These are phyloP conservation scores for Fusarium sp. DNA, from an alignment of 2,329 filamentous ascomycete genomes.

Conservation along the genomic window DNA sequence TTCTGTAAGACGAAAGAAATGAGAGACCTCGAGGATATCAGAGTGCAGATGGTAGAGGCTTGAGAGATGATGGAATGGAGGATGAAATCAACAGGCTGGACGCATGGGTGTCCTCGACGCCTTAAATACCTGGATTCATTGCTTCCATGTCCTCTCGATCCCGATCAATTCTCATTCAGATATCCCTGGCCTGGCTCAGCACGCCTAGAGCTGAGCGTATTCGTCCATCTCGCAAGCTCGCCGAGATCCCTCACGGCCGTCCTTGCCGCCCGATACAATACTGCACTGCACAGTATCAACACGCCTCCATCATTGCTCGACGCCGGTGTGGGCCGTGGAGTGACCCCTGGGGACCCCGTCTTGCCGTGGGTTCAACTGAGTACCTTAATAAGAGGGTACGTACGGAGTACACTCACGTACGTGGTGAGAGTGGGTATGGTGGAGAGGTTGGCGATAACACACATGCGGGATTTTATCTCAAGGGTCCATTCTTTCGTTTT, in stretches of 20 bases:
- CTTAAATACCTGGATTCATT: slow-evolving; percentile 34
- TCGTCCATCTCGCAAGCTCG: slow-evolving; percentile 12
- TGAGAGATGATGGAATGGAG: slow-evolving; percentile 2
- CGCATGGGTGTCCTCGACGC: slow-evolving; percentile 10
- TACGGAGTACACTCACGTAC: slow-evolving; percentile 10
- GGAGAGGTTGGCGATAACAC: slow-evolving; percentile 44
- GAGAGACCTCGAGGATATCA: slow-evolving; percentile 13
- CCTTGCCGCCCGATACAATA: slow-evolving; percentile 16
- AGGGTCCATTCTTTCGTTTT: slow-evolving; percentile 45
- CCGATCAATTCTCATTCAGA: background rate
- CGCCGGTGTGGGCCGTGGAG: slow-evolving; percentile 28
- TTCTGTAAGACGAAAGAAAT: background rate
- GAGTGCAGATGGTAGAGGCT: background rate
- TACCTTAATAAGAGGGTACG: slow-evolving; percentile 25
- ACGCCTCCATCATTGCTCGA: slow-evolving; percentile 39
- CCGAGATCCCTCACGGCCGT: slow-evolving; percentile 19
- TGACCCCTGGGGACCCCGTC: slow-evolving; percentile 19
- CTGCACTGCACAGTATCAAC: slow-evolving; percentile 30
- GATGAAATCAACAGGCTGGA: slow-evolving; percentile 8
- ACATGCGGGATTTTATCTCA: slow-evolving; percentile 48
- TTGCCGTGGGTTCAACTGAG: slow-evolving; percentile 16
- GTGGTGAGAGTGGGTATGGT: slow-evolving; percentile 37
- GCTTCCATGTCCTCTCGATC: slow-evolving; percentile 6
- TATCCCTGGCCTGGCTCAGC: slow-evolving; percentile 11
- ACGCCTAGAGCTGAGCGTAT: background rate